Base-by-base conservation (phyloP, 192 early-diverging fungal species). In the Dimargaris verticillata region DNA sequence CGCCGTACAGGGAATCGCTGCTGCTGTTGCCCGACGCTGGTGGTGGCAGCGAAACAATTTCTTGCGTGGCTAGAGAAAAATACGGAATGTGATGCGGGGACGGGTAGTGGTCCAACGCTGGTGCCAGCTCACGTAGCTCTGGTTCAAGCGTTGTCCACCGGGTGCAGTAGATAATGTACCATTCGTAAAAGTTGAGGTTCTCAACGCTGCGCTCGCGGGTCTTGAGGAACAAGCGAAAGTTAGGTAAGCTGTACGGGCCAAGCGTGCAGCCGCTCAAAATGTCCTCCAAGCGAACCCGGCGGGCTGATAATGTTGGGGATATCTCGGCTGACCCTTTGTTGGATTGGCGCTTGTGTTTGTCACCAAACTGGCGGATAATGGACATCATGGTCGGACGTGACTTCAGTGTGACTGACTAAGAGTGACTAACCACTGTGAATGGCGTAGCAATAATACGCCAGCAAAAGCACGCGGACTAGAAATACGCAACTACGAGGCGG, bases 161-260 rank as follows among this genome's bases (percentile, higher is more conserved):
- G 53, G 53, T 28, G 26, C 53, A 55, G 53, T 55, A 55, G 24
- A 55, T 28, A 38, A 55, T 55, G 53, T 55, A 55, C 53, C 53
- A 55, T n/a, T 55, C 53, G 53, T 55, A 55, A 29, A 55, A 55
- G n/a, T 55, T 55, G 5, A 55, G 53, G n/a, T 55, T 55, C 33
- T 55, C 53, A 22, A 55, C 53, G n/a, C 53, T 55, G 33, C 29
- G 53, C 29, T 55, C 53, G 11, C 53, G 53, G 24, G 53, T 55
- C 11, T 28, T 20, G 9, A 55, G 33, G 33, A 55, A 55, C 7
- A 20, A 28, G 26, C 53, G 53, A 28, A 55, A 55, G n/a, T 55
- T 55, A 28, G 53, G 53, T 12, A 55, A 24, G 33, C 25, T 28
- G 9, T 28, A 20, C 5, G 24, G 17, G 13, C 53, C 53, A 11